Conservation (phyloP, 1,284 basidiomycete genomes). For the Quambalaria eucalypti region DNA sequence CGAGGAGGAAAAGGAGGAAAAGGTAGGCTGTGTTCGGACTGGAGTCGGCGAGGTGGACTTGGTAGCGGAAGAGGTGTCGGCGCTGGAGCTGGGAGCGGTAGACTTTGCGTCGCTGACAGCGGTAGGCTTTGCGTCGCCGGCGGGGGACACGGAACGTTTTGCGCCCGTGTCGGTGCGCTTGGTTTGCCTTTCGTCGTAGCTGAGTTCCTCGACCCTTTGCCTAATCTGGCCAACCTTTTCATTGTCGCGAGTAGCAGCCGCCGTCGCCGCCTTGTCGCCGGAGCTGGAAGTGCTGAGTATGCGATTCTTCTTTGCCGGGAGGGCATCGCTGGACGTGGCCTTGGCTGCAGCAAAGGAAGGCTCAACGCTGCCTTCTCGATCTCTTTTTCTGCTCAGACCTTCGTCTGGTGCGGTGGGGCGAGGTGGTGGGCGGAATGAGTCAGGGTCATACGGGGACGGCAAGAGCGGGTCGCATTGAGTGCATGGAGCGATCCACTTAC, state of each 20-base stretch:
- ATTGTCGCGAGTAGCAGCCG: conserved; percentile 8
- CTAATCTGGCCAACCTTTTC: conserved; percentile 37
- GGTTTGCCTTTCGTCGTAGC: conserved; percentile 17
- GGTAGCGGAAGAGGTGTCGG: not conserved
- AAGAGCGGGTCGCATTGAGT: too few relatives aligned
- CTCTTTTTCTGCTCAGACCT: conserved; percentile 22
- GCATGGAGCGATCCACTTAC: too few relatives aligned
- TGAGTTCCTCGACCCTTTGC: conserved; percentile 29
- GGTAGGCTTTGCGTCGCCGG: not conserved
- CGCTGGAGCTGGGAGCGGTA: not conserved
- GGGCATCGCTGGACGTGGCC: conserved; percentile 1
- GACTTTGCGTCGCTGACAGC: not conserved
- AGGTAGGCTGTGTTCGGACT: conserved; percentile 8
- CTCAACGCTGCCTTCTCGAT: conserved; percentile 33
- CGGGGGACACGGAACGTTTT: not conserved
- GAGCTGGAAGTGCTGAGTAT: conserved; percentile 3
- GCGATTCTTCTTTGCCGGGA: conserved; percentile 36
- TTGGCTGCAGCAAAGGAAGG: conserved; percentile 5
- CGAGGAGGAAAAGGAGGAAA: conserved; percentile 9
- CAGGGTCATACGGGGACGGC: too few relatives aligned
- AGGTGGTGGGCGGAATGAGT: not conserved
- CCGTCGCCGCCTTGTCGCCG: conserved; percentile 1
- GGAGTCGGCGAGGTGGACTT: not conserved
- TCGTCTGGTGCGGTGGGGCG: conserved; percentile 7
- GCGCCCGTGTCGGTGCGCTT: not conserved